Percentiles rank a stretch among this genome's conserved stretches.
These are phyloP conservation scores for Verticillium isaacii DNA, from an alignment of 2,329 filamentous ascomycete species.

Conservation along the genomic window DNA sequence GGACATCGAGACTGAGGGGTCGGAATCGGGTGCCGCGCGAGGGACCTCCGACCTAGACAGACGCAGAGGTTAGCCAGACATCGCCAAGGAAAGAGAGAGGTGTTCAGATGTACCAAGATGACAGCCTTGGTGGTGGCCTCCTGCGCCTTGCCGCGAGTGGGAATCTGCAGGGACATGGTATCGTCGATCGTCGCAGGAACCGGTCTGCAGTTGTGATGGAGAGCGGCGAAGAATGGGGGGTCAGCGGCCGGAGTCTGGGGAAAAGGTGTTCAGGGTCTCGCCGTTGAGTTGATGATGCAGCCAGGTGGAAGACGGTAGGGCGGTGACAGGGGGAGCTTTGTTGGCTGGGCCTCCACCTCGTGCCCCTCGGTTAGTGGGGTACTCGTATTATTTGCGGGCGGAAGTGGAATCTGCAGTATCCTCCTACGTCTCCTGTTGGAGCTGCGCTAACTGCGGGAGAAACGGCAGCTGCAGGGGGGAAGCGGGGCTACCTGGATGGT, in stretches of 20 bases:
- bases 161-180: constrained; percentile 54
- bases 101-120: constrained; percentile 66
- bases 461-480: not conserved
- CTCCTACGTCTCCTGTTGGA: not conserved
- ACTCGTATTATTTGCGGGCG: not conserved
- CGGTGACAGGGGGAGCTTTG: not conserved
- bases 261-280: not conserved
- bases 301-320: not conserved
- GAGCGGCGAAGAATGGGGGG: not conserved
- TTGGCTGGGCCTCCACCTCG: not conserved
- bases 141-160: constrained; percentile 46
- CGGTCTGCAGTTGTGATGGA: not conserved
- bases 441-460: not conserved
- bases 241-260: not conserved
- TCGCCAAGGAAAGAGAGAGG: constrained; percentile 7
- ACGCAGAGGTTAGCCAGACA: constrained; percentile 12
- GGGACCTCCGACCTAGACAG: constrained; percentile 77
- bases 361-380: not conserved
- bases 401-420: not conserved
- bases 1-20: constrained; percentile 89
- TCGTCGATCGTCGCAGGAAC: not conserved
- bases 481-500: not conserved
- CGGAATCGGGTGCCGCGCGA: constrained; percentile 94
- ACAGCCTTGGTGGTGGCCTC: constrained; percentile 78
- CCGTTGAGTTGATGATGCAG: not conserved